Conservation (phyloP, 805 yeast genomes). For the Kazachstania psychrophila region DNA sequence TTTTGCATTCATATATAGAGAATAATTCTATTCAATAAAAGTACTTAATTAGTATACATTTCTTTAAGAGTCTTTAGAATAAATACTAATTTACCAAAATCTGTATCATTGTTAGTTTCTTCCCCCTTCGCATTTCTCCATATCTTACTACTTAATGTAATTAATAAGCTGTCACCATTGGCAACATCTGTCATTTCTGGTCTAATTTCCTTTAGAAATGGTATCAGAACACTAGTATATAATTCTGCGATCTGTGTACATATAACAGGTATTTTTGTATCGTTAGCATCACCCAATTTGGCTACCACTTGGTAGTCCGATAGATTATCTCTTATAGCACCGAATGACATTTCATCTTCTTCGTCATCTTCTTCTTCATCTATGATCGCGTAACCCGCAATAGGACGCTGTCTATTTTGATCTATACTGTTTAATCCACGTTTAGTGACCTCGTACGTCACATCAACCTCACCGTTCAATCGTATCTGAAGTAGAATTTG, state of each 20-base stretch:
- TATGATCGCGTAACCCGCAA: constrained; percentile 10
- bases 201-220: constrained; percentile 5
- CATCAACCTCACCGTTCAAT: constrained; percentile 33
- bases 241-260: constrained; percentile 37
- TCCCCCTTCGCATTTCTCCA: constrained; percentile 30
- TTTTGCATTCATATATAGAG: not conserved
- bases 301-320: constrained; percentile 38
- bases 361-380: constrained; percentile 8
- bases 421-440: constrained; percentile 18
- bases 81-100: constrained; percentile 40
- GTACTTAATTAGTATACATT: constrained; percentile 12
- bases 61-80: constrained; percentile 30
- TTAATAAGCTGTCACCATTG: constrained; percentile 21
- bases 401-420: constrained; percentile 8
- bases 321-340: constrained; percentile 20
- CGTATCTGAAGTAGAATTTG: constrained; percentile 22
- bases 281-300: constrained; percentile 40
- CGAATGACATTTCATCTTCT: constrained; percentile 14
- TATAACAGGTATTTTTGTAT: constrained; percentile 39
- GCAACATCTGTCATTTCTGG: constrained; percentile 5
- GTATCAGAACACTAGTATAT: constrained; percentile 20
- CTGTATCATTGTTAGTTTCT: constrained; percentile 20
- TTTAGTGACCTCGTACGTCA: constrained; percentile 36
- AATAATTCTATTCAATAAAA: not conserved
- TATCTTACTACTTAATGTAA: constrained; percentile 40